Percentiles rank a stretch among this genome's conserved stretches.
These are phyloP conservation scores for Nemania bipapillata DNA, from an alignment of 2,329 filamentous ascomycete genomes.

Conservation along the genomic window DNA sequence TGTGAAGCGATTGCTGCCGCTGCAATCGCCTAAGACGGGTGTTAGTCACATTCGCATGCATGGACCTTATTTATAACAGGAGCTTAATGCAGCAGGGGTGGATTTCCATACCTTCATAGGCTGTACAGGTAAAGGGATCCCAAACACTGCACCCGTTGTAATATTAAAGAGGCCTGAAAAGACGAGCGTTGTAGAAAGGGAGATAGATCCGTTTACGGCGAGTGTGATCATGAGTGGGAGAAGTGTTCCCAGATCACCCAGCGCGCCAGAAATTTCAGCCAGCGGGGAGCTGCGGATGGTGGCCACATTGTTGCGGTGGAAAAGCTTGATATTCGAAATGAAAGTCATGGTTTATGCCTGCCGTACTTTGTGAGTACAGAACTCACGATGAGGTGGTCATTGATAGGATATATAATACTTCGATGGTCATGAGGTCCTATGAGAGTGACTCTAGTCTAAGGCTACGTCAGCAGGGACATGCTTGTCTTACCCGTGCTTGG, in stretches of 20 bases:
- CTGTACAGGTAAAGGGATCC: conserved; percentile 89
- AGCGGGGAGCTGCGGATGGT: conserved; percentile 61
- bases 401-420: background rate
- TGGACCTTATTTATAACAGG: background rate
- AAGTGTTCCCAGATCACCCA: conserved; percentile 78
- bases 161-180: conserved; percentile 91
- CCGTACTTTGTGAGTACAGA: background rate
- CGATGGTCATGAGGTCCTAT: background rate
- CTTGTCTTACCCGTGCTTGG: background rate
- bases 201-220: conserved; percentile 79
- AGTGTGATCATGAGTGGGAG: conserved; percentile 83
- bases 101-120: conserved; percentile 71
- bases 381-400: conserved; percentile 13
- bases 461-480: conserved; percentile 10
- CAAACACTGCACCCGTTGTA: conserved; percentile 81
- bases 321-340: conserved; percentile 48
- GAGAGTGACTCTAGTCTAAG: background rate
- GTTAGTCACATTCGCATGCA: conserved; percentile 17
- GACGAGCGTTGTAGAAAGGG: conserved; percentile 83
- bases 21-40: conserved; percentile 74
- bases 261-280: conserved; percentile 85
- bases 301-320: conserved; percentile 61
- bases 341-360: conserved; percentile 41
- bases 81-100: background rate
- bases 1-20: conserved; percentile 81